Evolutionary conservation across 1,139 yeast genomes (phyloP).

Genomic region (Scheffersomyces titani): DNA sequence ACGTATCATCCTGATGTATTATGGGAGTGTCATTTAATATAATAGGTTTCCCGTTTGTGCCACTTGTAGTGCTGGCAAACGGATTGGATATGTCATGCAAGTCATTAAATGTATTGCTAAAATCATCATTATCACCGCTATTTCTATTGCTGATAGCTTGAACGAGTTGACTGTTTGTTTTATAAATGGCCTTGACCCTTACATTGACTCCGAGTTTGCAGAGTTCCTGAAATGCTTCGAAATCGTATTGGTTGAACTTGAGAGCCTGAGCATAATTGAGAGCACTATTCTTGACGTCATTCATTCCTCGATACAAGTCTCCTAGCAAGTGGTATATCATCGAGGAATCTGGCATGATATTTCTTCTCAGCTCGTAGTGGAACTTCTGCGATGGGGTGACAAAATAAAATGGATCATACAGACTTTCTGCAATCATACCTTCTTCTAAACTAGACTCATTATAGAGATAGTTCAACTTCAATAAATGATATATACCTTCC

Average conservation of each 20-base stretch:
- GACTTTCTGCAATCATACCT: constrained; percentile 4
- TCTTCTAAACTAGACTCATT: constrained; percentile 29
- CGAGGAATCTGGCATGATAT: constrained; percentile 62
- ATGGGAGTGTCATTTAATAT: constrained; percentile 7
- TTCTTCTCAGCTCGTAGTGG: constrained; percentile 36
- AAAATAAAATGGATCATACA: constrained; percentile 16
- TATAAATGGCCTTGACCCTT: constrained; percentile 61
- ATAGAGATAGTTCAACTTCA: constrained; percentile 33
- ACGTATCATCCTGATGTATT: constrained; percentile 25
- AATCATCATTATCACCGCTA: background rate
- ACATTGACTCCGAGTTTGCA: constrained; percentile 72
- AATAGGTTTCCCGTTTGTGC: background rate
- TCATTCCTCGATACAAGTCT: constrained; percentile 55
- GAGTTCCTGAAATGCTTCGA: constrained; percentile 83
- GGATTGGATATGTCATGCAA: constrained; percentile 25
- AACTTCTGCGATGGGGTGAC: constrained; percentile 25
- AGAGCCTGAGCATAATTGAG: constrained; percentile 69
- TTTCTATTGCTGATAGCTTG: background rate
- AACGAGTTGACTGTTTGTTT: constrained; percentile 16
- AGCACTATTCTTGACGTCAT: constrained; percentile 63
- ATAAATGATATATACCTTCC: constrained; percentile 65
- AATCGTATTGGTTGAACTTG: constrained; percentile 72
- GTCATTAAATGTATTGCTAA: constrained; percentile 5
- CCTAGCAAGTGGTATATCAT: constrained; percentile 70
- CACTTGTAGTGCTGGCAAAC: constrained; percentile 14